These are phyloP conservation scores for Nakazawaea wyomingensis DNA, from an alignment of 805 yeast species.

Conservation along the genomic window DNA sequence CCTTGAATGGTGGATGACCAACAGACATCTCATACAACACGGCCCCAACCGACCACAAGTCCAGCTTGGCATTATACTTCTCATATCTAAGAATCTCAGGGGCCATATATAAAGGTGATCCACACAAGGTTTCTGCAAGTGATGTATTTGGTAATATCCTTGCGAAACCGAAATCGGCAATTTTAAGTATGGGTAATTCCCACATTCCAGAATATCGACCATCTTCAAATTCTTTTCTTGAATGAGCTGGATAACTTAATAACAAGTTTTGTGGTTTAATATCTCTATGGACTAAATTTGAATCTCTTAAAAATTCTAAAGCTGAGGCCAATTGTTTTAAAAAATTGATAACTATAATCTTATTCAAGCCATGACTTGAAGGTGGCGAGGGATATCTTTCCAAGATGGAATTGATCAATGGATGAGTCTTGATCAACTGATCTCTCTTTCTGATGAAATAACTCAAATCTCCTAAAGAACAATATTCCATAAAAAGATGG, in stretches of 20 bases:
- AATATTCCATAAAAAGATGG: conserved; percentile 92
- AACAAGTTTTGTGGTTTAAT: conserved; percentile 89
- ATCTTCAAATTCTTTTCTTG: conserved; percentile 53
- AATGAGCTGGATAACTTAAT: conserved; percentile 74
- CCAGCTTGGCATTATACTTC: conserved; percentile 96
- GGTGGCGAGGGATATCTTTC: conserved; percentile 79
- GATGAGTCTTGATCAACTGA: conserved; percentile 69
- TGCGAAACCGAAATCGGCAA: conserved; percentile 98
- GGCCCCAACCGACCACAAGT: conserved; percentile 97
- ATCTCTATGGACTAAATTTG: conserved; percentile 89
- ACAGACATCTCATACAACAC: conserved; percentile 93
- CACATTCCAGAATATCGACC: conserved; percentile 69
- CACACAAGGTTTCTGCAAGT: conserved; percentile 95
- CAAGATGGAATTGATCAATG: conserved; percentile 69
- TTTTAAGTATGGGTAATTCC: conserved; percentile 85
- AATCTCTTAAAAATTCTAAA: conserved; percentile 70
- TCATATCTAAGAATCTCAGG: conserved; percentile 94
- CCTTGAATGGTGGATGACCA: conserved; percentile 95
- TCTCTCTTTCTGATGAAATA: conserved; percentile 75
- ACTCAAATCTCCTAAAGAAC: conserved; percentile 91
- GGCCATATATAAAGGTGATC: conserved; percentile 97
- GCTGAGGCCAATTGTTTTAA: conserved; percentile 84
- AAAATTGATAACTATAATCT: conserved; percentile 74
- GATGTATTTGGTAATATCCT: conserved; percentile 89
- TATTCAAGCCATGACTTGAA: conserved; percentile 73